These are phyloP conservation scores for Melastoma candidum DNA, from an alignment of 441 rosid species.

Conservation along the genomic window DNA sequence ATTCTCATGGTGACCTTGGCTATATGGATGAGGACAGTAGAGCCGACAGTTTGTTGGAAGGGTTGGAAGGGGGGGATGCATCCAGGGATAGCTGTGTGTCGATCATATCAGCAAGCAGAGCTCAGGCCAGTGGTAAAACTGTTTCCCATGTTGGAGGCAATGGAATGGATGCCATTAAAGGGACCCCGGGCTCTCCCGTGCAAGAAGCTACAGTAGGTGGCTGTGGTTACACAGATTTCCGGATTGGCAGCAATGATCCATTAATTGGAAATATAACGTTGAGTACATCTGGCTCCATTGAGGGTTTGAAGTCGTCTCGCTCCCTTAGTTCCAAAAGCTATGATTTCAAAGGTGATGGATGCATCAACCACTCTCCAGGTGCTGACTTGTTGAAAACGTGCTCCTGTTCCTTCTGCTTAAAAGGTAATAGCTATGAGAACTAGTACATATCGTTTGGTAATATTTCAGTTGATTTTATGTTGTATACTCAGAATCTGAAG, in stretches of 20 bases:
- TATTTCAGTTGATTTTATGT: not conserved
- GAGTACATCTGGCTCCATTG: conserved; percentile 25
- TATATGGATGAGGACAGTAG: conserved; percentile 8
- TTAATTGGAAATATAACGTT: conserved; percentile 20
- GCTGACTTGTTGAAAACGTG: conserved; percentile 53
- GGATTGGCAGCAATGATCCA: conserved; percentile 24
- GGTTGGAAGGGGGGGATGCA: conserved; percentile 18
- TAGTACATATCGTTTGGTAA: not conserved
- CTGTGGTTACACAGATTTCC: conserved; percentile 14
- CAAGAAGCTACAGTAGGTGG: conserved; percentile 6
- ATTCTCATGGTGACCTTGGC: conserved; percentile 13
- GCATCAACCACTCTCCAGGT: conserved; percentile 23
- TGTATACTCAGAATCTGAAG: conserved; percentile 6
- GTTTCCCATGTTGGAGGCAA: conserved; percentile 18
- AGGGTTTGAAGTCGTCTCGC: conserved; percentile 34
- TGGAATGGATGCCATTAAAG: conserved; percentile 10
- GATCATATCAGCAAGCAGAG: conserved; percentile 18
- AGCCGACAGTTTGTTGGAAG: conserved; percentile 3
- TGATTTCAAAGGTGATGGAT: conserved; percentile 29
- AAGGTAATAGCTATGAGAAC: conserved; percentile 36
- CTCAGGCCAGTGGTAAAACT: conserved; percentile 13
- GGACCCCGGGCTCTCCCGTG: not conserved
- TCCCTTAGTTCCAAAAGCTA: conserved; percentile 33
- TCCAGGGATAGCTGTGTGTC: conserved; percentile 29
- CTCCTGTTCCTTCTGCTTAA: conserved; percentile 76